Evolutionary conservation across 345 rosid genomes (phyloP), one percentile per base, ranked within the genome.

Genomic region (Sisymbrium altissimum): DNA sequence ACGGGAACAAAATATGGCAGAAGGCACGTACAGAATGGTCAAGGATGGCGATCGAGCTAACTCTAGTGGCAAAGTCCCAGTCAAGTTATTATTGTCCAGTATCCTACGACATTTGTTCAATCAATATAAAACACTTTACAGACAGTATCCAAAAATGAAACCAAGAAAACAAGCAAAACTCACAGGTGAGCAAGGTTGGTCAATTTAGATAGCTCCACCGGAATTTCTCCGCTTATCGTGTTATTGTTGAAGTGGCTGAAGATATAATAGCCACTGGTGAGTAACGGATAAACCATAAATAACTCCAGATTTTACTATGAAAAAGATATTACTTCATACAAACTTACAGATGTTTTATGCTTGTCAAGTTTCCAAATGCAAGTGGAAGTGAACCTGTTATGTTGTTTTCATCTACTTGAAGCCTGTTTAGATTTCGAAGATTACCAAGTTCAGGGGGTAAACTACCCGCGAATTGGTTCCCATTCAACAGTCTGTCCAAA

Each of bases 191-290:
- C 33, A 79, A 93, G 90, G 33, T 75, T 60, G 55, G 89, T 39
- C 64, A 83, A 27, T 14, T 82, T 82, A 68, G 89, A 81, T 21
- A 93, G 84, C 82, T 87, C 92, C 10, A 71, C 27, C 0, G 98
- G 98, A 75, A 93, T 85, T 70, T 64, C 85, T 59, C 94, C 94
- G 64, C 71, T 84, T 57, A 90, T 52, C 0, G 97, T 82, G 81
- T 93, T 93, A 77, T 93, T 93, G 80, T 93, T 93, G 57, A 90
- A 70, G 84, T 93, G 98, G 70, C 98, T 93, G 92, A 64, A 38
- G 25, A 48, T 21, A 7, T n/a, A 45, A 64, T 10, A 68, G 59
- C n/a, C 36, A 70, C 13, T 35, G 9, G 29, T 77, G 67, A 77
- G 68, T 59, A 30, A 48, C 49, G 29, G 8, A 49, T 74, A 59